Percentiles rank a stretch among this genome's conserved stretches.
Evolutionary conservation across 2,329 filamentous ascomycete species (phyloP).

Genomic region (Colletotrichum kahawae): DNA sequence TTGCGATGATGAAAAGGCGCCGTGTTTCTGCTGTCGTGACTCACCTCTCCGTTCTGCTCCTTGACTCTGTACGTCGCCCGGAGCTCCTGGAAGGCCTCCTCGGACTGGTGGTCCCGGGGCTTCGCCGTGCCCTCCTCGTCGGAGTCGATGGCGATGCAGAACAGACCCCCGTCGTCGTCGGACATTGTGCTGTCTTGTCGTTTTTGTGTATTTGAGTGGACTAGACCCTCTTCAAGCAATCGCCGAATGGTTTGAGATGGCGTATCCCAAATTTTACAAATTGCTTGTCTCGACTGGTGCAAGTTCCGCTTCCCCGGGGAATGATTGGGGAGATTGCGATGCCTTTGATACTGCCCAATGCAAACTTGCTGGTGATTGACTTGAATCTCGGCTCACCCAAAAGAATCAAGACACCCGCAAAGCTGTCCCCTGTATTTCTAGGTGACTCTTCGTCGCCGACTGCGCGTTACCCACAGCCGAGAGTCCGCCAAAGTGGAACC

Average conservation of each 20-base stretch:
- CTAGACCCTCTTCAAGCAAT: not conserved
- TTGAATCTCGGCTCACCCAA: not conserved
- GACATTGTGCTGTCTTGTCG: not conserved
- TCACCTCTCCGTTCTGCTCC: slow-evolving; percentile 60
- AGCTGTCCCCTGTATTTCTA: not conserved
- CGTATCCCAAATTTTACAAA: not conserved
- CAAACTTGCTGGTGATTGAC: not conserved
- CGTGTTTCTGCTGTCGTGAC: slow-evolving; percentile 13
- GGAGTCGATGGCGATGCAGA: slow-evolving; percentile 35
- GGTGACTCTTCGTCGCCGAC: not conserved
- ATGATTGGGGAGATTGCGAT: not conserved
- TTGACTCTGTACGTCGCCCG: slow-evolving; percentile 51
- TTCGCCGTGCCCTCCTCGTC: slow-evolving; percentile 35
- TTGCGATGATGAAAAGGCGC: not conserved
- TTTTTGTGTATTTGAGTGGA: not conserved
- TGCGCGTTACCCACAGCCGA: not conserved
- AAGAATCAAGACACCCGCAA: not conserved
- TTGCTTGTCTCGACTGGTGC: not conserved
- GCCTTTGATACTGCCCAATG: not conserved
- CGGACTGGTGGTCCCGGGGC: slow-evolving; percentile 48
- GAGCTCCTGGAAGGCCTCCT: slow-evolving; percentile 53
- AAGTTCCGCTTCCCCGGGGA: not conserved
- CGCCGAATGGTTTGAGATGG: not conserved
- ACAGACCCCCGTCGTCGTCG: slow-evolving; percentile 34
- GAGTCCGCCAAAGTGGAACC: not conserved